A percentile compares a stretch with the other conserved stretches of the same genome.
Evolutionary conservation across 1,284 basidiomycete genomes (phyloP).

Genomic region (Agaricales sp.): DNA sequence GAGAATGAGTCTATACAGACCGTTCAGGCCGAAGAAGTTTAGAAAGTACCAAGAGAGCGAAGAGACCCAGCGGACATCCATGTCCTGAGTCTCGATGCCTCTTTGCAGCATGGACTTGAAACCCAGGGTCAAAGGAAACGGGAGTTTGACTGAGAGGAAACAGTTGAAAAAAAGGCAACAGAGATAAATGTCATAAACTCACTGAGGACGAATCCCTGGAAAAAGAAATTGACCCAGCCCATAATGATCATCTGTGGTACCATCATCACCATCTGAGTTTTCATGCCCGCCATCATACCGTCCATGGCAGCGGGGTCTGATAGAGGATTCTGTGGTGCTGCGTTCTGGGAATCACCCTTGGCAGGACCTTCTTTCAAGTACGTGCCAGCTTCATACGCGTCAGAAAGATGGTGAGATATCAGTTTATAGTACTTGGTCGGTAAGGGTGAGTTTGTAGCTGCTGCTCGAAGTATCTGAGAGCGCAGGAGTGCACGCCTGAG

Average conservation of each 20-base stretch:
- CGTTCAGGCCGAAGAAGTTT: slow-evolving; percentile 96
- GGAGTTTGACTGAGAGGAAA: slow-evolving; percentile 73
- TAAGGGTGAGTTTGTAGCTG: slow-evolving; percentile 71
- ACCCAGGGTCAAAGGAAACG: slow-evolving; percentile 92
- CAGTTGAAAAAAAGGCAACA: background rate
- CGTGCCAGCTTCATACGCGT: slow-evolving; percentile 63
- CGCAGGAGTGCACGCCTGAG: slow-evolving; percentile 76
- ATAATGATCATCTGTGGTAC: slow-evolving; percentile 97
- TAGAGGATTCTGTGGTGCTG: slow-evolving; percentile 62
- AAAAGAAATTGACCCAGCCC: slow-evolving; percentile 99
- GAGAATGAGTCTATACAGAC: slow-evolving; percentile 87
- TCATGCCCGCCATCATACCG: slow-evolving; percentile 98
- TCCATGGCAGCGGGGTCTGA: slow-evolving; percentile 91
- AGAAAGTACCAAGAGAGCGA: slow-evolving; percentile 99
- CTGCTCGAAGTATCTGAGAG: slow-evolving; percentile 74
- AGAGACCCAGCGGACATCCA: slow-evolving; percentile 99
- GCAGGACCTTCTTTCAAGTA: slow-evolving; percentile 83
- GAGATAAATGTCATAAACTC: slow-evolving; percentile 20
- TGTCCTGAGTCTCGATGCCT: slow-evolving; percentile 91
- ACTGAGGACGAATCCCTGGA: slow-evolving; percentile 97
- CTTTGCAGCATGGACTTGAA: slow-evolving; percentile 99
- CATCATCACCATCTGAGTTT: slow-evolving; percentile 99
- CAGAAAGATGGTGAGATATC: slow-evolving; percentile 63
- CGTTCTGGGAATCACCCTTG: slow-evolving; percentile 43
- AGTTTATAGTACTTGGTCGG: slow-evolving; percentile 67